A percentile compares a stretch with the other conserved stretches of the same genome.
These are phyloP conservation scores for maize (Zea mays) DNA, from an alignment of 176 grass and related monocot genomes.

Conservation along the genomic window Zm-B73-REFERENCE-NAM-5.0 NC_050097.1:236210001-236210500, in stretches of 20 bases:
- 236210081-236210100: constrained; percentile 45
- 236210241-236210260: constrained; percentile 52
- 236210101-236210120: constrained; percentile 58
- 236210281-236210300: constrained; percentile 55
- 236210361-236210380: constrained; percentile 6
- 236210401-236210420: background rate
- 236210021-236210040: constrained; percentile 62
- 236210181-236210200: constrained; percentile 44
- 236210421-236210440: constrained; percentile 21
- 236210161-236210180: constrained; percentile 77
- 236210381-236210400: constrained; percentile 14
- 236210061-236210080: constrained; percentile 51
- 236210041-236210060: constrained; percentile 66
- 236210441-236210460: background rate
- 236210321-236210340: background rate
- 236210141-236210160: constrained; percentile 62
- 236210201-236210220: constrained; percentile 35
- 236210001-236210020: constrained; percentile 63
- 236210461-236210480: background rate
- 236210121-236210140: constrained; percentile 64
- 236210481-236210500: background rate
- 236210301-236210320: constrained; percentile 79
- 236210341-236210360: background rate
- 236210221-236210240: constrained; percentile 57
- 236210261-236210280: constrained; percentile 71